Base-by-base conservation (phyloP, 1,284 basidiomycete species). In the Serendipita sp. region DNA sequence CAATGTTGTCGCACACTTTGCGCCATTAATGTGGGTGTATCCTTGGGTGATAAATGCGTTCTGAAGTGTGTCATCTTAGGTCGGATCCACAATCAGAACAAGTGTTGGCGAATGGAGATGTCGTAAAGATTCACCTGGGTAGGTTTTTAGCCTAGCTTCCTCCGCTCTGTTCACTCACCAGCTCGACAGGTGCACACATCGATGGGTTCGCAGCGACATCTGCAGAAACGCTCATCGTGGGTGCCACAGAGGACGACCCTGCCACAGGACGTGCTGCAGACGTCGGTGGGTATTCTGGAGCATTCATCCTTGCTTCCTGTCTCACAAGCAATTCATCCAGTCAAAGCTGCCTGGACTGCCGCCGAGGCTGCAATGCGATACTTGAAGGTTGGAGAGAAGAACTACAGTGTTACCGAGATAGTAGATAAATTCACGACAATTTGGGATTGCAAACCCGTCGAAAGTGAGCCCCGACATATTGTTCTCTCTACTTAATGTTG, bases 331-430 rank as follows among this genome's bases (percentile, higher is more conserved):
- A 8, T 30, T 38, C 35, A 5, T 38, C 10, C 32, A 58, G 76
- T 99, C 74, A 88, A 90, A 74, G 96, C 96, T 17, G 95, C 95
- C 35, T 93, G 88, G 81, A 82, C 85, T 66, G 95, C 93, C 15
- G 88, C 93, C 29, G 94, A 99, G 76, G 81, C 87, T 62, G 93
- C 92, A 53, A 85, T 90, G 87, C 82, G 91, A 66, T 79, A 87
- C 60, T 77, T 95, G 70, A 93, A 93, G 74, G 85, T 84, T 60
- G 93, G 92, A 61, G 89, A 87, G 76, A 93, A 91, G 78, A 98
- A 97, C 78, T 96, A 91, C 87, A 82, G 86, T 60, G 87, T 99
- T 63, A 95, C 92, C 60, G 93, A 97, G 62, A 84, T 84, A 62
- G 87, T 98, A 61, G 79, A 80, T 66, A 88, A 87, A 71, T 81